Evolutionary conservation across 2,329 filamentous ascomycete genomes (phyloP), one percentile per base, ranked within the genome.

Genomic region (Alternaria ventricosa): DNA sequence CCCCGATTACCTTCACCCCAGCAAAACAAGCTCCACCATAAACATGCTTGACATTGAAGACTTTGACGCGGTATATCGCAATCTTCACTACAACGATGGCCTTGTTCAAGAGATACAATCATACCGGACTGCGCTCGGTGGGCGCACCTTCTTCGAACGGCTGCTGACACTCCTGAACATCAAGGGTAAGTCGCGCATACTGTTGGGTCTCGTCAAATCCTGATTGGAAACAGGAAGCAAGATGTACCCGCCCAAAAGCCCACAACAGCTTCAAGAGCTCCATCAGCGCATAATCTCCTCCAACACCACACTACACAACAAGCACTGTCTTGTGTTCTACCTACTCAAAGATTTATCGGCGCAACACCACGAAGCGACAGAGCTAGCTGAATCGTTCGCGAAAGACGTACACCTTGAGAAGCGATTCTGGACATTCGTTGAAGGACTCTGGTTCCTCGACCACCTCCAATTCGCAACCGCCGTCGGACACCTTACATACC

Each of bases 241-340:
- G 72, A 80, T 87, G 12, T 97, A 96, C 75, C 93, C 93, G 46
- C 92, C 93, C 0, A 89, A 88, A 74, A 88, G 87, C 57, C 89
- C 91, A 61, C 84, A 84, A 63, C 87, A 89, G 45, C 85, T 96
- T 28, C 87, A 88, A 69, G 87, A 88, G 43, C 85, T 96, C 6
- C 90, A 94, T 80, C 84, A 88, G 65, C 87, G 89, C 63, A 89
- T 97, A 67, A 87, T 89, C 77, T 85, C 88, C 25, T 87, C 84
- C 57, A 83, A 82, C 53, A 88, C 90, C 70, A 87, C 90, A 8
- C 85, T 88, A 57, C 91, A 94, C 78, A 90, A 94, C 82, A 94
- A 94, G 78, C 88, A 94, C 69, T 92, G 93, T 18, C 86, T 96
- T 51, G 84, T 96, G 67, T 96, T 92, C 84, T 97, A 96, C 78